A percentile compares a stretch with the other conserved stretches of the same genome.
These are phyloP conservation scores for Takashimella tepidaria DNA, from an alignment of 1,284 basidiomycete species.

Conservation along the genomic window DNA sequence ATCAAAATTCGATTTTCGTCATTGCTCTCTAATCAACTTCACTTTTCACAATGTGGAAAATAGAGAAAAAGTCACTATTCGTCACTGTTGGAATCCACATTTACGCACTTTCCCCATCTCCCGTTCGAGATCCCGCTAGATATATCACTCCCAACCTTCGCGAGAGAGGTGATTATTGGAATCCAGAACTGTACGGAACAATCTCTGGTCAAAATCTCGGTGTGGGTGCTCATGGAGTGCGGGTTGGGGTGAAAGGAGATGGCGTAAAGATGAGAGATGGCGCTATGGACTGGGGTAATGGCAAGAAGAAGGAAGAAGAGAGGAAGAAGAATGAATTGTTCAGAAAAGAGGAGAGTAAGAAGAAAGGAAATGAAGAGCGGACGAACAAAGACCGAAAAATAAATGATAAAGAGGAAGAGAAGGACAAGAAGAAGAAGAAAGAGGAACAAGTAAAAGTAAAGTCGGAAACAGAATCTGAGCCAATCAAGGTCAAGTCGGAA, in stretches of 20 bases:
- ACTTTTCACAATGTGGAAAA: no score
- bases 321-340: slow-evolving; percentile 8
- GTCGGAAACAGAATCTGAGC: background rate
- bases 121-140: slow-evolving; percentile 21
- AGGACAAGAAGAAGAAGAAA: background rate
- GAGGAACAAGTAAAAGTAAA: background rate
- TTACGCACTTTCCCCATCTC: slow-evolving; percentile 32
- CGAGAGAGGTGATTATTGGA: slow-evolving; percentile 11
- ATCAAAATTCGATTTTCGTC: no score
- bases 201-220: slow-evolving; percentile 29
- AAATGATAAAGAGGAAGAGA: background rate
- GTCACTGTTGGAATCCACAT: slow-evolving; percentile 30
- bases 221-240: background rate
- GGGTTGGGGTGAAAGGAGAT: slow-evolving; percentile 2
- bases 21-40: no score
- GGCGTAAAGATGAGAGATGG: slow-evolving; percentile 26
- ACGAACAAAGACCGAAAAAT: no score
- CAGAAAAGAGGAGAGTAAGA: background rate
- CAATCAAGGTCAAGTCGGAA: slow-evolving; percentile 1
- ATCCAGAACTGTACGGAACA: slow-evolving; percentile 31
- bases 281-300: slow-evolving; percentile 18
- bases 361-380: background rate
- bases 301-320: slow-evolving; percentile 11
- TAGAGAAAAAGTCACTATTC: slow-evolving; percentile 41
- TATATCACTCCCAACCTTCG: background rate